Evolutionary conservation across 2,329 filamentous ascomycete species (phyloP).

Genomic region (Ophiostoma australiae): DNA sequence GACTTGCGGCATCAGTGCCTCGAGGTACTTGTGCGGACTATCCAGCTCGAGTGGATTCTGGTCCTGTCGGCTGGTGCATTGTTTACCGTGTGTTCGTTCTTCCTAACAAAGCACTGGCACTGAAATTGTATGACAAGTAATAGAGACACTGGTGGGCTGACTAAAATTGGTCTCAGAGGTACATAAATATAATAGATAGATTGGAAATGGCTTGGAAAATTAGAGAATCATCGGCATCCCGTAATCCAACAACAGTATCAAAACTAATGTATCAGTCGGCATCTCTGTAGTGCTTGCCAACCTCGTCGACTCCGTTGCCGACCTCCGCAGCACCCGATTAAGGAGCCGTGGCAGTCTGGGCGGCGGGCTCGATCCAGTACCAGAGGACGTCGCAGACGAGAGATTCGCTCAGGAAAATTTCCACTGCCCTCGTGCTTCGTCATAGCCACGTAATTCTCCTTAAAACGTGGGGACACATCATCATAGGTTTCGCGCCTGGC

Average conservation of each 20-base stretch:
- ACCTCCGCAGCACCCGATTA: too few relatives aligned
- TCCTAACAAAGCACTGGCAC: conserved; percentile 34
- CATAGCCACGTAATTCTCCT: too few relatives aligned
- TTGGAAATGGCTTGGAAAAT: not conserved
- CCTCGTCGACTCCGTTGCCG: too few relatives aligned
- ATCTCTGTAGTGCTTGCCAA: too few relatives aligned
- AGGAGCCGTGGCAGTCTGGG: not conserved
- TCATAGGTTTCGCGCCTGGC: too few relatives aligned
- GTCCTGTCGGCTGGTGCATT: conserved; percentile 22
- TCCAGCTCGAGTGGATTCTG: conserved; percentile 24
- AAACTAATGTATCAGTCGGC: too few relatives aligned
- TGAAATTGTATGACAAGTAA: not conserved
- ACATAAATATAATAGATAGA: not conserved
- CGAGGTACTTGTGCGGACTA: conserved; percentile 22
- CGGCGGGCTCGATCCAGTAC: not conserved
- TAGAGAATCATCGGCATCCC: not conserved
- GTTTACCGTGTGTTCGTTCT: conserved; percentile 13
- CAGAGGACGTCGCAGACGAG: not conserved
- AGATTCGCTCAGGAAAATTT: too few relatives aligned
- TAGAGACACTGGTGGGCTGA: not conserved
- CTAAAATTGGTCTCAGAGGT: too few relatives aligned
- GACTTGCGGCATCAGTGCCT: conserved; percentile 20
- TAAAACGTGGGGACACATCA: too few relatives aligned
- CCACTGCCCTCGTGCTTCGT: too few relatives aligned
- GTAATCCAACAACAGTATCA: too few relatives aligned